Evolutionary conservation across 78 protist species (phyloP).

Genomic region (Thecamonas trahens): DNA sequence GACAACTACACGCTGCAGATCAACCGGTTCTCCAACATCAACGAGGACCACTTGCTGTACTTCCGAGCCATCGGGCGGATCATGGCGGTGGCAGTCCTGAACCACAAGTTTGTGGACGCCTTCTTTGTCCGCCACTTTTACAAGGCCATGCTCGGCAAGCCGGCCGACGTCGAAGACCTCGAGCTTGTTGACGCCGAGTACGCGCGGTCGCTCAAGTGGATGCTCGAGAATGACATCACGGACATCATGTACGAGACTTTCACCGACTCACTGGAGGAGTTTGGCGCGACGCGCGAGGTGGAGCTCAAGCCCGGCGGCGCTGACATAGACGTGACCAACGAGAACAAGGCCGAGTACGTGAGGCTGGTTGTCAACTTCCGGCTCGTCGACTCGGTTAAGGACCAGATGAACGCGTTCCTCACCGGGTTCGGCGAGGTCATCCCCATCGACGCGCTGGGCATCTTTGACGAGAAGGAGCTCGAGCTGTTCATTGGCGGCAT

Average conservation of each 20-base stretch:
- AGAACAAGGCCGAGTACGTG: conserved; percentile 54
- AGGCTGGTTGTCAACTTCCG: conserved; percentile 9
- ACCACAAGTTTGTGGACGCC: conserved; percentile 42
- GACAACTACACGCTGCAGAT: conserved; percentile 43
- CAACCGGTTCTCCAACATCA: conserved; percentile 45
- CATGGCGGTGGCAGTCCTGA: conserved; percentile 64
- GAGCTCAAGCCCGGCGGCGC: conserved; percentile 50
- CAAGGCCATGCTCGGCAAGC: conserved; percentile 40
- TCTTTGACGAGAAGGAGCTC: conserved; percentile 35
- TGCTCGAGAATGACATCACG: conserved; percentile 27
- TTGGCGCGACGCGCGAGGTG: conserved; percentile 7
- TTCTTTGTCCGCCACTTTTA: conserved; percentile 57
- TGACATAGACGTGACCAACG: conserved; percentile 48
- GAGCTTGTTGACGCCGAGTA: not conserved
- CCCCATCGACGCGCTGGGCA: conserved; percentile 8
- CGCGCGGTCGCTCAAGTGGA: not conserved
- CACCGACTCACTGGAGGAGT: conserved; percentile 14
- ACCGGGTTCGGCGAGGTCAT: conserved; percentile 52
- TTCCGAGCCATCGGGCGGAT: conserved; percentile 59
- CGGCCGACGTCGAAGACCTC: not conserved
- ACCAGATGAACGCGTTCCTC: conserved; percentile 18
- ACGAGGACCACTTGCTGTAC: conserved; percentile 64
- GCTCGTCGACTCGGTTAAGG: conserved; percentile 7
- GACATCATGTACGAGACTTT: conserved; percentile 33
- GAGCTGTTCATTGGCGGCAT: conserved; percentile 37